Base-by-base conservation (phyloP, 1,284 basidiomycete species). In the Pholiota adiposa region DNA sequence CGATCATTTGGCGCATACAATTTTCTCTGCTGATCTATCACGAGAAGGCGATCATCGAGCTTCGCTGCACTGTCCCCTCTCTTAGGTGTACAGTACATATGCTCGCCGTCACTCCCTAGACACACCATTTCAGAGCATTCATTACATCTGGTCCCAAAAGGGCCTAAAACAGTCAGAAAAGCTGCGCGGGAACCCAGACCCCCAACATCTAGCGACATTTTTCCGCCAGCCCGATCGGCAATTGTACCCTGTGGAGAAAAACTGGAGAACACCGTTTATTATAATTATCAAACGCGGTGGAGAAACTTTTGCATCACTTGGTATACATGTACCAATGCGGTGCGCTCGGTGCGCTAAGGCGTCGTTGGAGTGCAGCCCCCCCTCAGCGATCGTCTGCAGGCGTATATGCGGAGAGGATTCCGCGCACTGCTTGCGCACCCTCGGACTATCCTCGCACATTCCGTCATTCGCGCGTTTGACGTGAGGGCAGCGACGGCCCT, bases 401-500 rank as follows among this genome's bases (percentile, higher is more conserved):
- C 11, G 33, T 12, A 23, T 12, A 12, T 16, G 7, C 9, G 51
- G 38, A 16, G 19, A 16, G 25, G 23, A 18, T 19, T 21, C 49
- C 33, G 29, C 19, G n/a, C 27, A 11, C n/a, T n/a, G 23, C 14
- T 27, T 31, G 38, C 21, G 27, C 18, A 19, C 33, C 41, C 25
- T 55, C 54, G 54, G 54, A 55, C 21, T 34, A 55, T 34, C 54
- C 54, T 55, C 54, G 54, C 54, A 36, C 31, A 46, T 55, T 25
- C 23, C 31, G 43, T 48, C 54, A 48, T 46, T 31, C 29, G 25
- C 38, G 52, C 12, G n/a, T 38, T 41, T 54, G 52, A 54, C 52
- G 29, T 54, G 38, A 38, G 52, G 18, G 23, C 25, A 23, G 21
- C 43, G 43, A 23, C 43, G 29, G 29, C 40, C 14, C 52, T 41